phyloP scores from a whole-genome alignment of 2,329 filamentous ascomycete species.

The Colletotrichum graminicola region DNA sequence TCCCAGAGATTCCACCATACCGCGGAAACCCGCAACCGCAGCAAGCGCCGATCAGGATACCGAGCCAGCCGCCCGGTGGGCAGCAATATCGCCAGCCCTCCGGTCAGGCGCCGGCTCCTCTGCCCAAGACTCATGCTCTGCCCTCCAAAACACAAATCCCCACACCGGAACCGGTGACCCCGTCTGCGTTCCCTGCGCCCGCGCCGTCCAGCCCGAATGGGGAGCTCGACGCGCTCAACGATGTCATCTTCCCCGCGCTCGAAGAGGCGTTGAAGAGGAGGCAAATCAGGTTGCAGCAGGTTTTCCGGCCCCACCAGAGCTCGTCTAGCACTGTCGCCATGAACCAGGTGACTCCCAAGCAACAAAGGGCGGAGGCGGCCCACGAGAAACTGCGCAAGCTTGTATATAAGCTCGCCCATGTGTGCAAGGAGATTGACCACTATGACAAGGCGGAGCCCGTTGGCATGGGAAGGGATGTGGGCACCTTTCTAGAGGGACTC shows the following conservation, averaged over 20 bases:
- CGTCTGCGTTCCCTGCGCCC: conserved; percentile 67
- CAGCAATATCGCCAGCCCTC: conserved; percentile 45
- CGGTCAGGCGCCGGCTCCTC: conserved; percentile 37
- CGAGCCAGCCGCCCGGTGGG: conserved; percentile 39
- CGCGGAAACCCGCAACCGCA: conserved; percentile 52
- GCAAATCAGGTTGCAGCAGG: conserved; percentile 69
- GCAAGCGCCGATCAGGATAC: conserved; percentile 46
- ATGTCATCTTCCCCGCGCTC: conserved; percentile 92
- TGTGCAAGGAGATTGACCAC: conserved; percentile 91
- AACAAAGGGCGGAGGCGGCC: conserved; percentile 76
- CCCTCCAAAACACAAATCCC: conserved; percentile 51
- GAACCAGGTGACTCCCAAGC: conserved; percentile 68
- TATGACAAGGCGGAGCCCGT: conserved; percentile 89
- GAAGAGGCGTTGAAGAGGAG: conserved; percentile 91
- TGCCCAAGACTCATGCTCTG: conserved; percentile 45
- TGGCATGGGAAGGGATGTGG: conserved; percentile 92
- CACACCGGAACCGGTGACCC: conserved; percentile 51
- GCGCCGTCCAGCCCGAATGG: conserved; percentile 70
- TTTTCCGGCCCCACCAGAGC: conserved; percentile 56
- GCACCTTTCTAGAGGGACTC: conserved; percentile 89
- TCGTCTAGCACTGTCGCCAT: conserved; percentile 48
- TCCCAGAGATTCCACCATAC: conserved; percentile 69
- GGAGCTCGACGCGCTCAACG: conserved; percentile 87
- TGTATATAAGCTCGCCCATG: conserved; percentile 83
- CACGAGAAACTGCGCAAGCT: conserved; percentile 87